Evolutionary conservation across 139 green algal species (phyloP).

Genomic region (Chlamydomonas sphaeroides): DNA sequence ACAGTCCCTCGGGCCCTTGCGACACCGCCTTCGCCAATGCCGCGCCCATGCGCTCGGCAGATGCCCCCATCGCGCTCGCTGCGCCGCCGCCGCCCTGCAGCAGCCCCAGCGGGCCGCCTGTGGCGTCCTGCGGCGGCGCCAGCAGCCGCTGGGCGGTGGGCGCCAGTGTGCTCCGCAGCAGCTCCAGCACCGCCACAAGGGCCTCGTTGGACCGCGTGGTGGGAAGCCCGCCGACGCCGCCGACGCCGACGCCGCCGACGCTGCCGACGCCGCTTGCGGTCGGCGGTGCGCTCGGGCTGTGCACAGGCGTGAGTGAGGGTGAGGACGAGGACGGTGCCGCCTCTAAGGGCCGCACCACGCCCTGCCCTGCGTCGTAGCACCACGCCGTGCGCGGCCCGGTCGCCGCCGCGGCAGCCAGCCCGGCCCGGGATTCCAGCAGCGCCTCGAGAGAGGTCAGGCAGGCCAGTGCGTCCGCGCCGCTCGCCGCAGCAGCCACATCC

Average conservation of each 20-base stretch:
- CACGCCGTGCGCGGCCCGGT: background rate
- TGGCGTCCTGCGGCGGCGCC: background rate
- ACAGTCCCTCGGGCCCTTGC: background rate
- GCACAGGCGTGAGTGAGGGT: too few species aligned
- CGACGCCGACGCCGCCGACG: too few species aligned
- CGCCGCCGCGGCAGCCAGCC: background rate
- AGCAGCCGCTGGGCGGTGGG: background rate
- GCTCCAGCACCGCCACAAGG: background rate
- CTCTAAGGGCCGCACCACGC: background rate
- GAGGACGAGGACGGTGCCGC: too few species aligned
- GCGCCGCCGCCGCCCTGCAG: background rate
- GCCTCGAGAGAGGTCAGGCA: conserved; percentile 11
- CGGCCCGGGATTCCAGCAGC: background rate
- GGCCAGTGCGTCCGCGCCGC: background rate
- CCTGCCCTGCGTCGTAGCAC: background rate
- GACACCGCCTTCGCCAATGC: background rate
- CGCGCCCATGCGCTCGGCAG: background rate
- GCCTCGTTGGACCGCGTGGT: background rate
- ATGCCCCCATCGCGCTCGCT: background rate
- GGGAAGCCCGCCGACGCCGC: background rate
- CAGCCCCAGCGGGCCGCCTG: background rate
- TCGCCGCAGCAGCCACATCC: background rate
- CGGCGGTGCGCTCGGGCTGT: too few species aligned
- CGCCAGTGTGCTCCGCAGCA: background rate
- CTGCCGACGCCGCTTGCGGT: too few species aligned